These are phyloP conservation scores for Starmerella riodocensis DNA, from an alignment of 805 yeast species.

Conservation along the genomic window DNA sequence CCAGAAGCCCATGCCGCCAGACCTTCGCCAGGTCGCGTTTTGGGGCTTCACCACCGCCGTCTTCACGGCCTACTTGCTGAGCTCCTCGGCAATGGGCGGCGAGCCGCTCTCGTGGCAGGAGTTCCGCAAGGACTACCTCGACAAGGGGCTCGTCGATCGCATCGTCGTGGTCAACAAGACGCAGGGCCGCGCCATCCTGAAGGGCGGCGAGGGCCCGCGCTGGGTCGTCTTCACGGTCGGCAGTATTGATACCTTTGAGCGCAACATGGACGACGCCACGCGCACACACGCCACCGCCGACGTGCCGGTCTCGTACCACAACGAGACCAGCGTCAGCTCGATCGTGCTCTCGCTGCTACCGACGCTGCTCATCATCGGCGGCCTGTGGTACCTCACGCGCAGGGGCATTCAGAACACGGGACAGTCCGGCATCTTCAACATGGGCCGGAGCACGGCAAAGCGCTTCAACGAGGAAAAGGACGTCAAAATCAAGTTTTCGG, in stretches of 20 bases:
- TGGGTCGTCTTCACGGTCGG: slow-evolving; percentile 65
- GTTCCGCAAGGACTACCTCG: slow-evolving; percentile 60
- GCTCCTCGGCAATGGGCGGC: slow-evolving; percentile 2
- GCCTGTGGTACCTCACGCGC: slow-evolving; percentile 69
- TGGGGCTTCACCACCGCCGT: slow-evolving; percentile 21
- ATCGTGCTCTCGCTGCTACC: slow-evolving; percentile 67
- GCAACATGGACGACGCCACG: slow-evolving; percentile 62
- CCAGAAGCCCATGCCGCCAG: slow-evolving; percentile 12
- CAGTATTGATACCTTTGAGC: slow-evolving; percentile 77
- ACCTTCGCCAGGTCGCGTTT: slow-evolving; percentile 15
- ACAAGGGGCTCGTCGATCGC: slow-evolving; percentile 61
- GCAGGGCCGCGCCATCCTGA: slow-evolving; percentile 55
- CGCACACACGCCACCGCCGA: slow-evolving; percentile 49
- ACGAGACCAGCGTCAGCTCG: slow-evolving; percentile 53
- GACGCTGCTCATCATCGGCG: slow-evolving; percentile 78
- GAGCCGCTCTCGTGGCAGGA: slow-evolving; percentile 80
- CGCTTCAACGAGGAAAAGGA: slow-evolving; percentile 84
- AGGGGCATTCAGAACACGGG: slow-evolving; percentile 51
- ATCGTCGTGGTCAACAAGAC: slow-evolving; percentile 65
- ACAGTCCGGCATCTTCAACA: slow-evolving; percentile 64
- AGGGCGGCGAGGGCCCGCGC: slow-evolving; percentile 32
- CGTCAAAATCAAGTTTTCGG: slow-evolving; percentile 75
- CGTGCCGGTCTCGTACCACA: slow-evolving; percentile 69
- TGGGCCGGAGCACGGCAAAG: slow-evolving; percentile 86
- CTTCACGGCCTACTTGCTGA: slow-evolving; percentile 11